phyloP scores from a whole-genome alignment of 2,329 filamentous ascomycete species.

The Cephalotrichum gorgonifer region DNA sequence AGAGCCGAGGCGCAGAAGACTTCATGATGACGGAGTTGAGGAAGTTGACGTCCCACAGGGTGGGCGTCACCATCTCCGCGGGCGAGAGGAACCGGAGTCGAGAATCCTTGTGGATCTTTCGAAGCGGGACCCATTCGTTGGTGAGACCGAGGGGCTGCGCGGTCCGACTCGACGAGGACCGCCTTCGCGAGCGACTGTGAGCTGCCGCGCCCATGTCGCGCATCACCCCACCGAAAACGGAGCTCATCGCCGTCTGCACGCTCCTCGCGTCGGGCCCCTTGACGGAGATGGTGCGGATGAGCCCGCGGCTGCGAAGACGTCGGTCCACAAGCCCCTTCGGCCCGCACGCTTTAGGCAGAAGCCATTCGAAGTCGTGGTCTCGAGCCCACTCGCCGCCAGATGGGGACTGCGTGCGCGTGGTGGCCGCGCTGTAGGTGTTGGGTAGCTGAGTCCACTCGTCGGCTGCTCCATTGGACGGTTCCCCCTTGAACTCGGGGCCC shows the following conservation, averaged over 20 bases:
- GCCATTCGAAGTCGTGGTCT: conserved; percentile 44
- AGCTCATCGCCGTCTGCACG: conserved; percentile 51
- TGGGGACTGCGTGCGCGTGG: conserved; percentile 36
- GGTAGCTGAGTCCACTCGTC: conserved; percentile 48
- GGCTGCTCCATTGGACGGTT: conserved; percentile 18
- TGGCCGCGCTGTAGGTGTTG: conserved; percentile 32
- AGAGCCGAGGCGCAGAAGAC: conserved; percentile 55
- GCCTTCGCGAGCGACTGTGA: background rate
- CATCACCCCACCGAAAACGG: conserved; percentile 50
- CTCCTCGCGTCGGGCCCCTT: conserved; percentile 55
- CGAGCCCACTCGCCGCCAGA: conserved; percentile 36
- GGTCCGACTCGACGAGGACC: background rate
- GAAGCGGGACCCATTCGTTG: conserved; percentile 63
- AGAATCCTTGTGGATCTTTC: conserved; percentile 66
- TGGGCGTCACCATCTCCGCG: conserved; percentile 62
- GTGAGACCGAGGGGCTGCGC: conserved; percentile 46
- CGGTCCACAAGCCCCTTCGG: conserved; percentile 53
- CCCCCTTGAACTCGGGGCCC: conserved; percentile 33
- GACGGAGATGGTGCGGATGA: conserved; percentile 55
- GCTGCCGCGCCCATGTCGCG: conserved; percentile 21
- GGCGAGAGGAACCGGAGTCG: conserved; percentile 60
- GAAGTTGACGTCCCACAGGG: conserved; percentile 62
- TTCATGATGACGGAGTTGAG: conserved; percentile 66
- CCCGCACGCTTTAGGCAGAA: conserved; percentile 59
- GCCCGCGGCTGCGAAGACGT: conserved; percentile 63